These are phyloP conservation scores for Hanseniaspora thailandica DNA, from an alignment of 805 yeast species.

Conservation along the genomic window DNA sequence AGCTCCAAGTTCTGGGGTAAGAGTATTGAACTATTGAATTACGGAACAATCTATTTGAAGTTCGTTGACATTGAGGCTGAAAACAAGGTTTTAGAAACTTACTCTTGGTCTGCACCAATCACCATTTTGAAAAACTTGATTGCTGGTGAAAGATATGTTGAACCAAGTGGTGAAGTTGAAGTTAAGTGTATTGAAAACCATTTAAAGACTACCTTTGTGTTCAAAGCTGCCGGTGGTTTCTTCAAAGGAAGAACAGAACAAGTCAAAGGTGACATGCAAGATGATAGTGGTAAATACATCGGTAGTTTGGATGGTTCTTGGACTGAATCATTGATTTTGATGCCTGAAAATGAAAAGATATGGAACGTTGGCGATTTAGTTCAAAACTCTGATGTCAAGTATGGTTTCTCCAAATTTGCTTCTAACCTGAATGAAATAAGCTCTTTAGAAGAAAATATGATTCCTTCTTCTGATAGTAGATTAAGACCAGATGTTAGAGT, in stretches of 20 bases:
- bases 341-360: constrained; percentile 30
- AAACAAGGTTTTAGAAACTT: constrained; percentile 41
- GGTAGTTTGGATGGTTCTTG: constrained; percentile 52
- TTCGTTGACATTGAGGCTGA: constrained; percentile 34
- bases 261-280: constrained; percentile 31
- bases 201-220: constrained; percentile 23
- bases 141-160: constrained; percentile 90
- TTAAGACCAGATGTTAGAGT: constrained; percentile 71
- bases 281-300: constrained; percentile 1
- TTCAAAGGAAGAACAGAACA: constrained; percentile 73
- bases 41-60: constrained; percentile 52
- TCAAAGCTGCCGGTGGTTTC: constrained; percentile 75
- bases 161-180: constrained; percentile 62
- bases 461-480: constrained; percentile 85
- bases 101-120: constrained; percentile 73
- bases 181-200: constrained; percentile 55
- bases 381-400: constrained; percentile 47
- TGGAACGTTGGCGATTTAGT: constrained; percentile 68
- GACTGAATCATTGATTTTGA: constrained; percentile 54
- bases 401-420: constrained; percentile 77
- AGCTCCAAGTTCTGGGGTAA: constrained; percentile 92
- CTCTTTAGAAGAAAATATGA: constrained; percentile 43
- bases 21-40: constrained; percentile 67
- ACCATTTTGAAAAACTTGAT: constrained; percentile 73
- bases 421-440: constrained; percentile 75